Evolutionary conservation across 805 yeast species (phyloP).

Genomic region (Hanseniaspora jakobsenii): DNA sequence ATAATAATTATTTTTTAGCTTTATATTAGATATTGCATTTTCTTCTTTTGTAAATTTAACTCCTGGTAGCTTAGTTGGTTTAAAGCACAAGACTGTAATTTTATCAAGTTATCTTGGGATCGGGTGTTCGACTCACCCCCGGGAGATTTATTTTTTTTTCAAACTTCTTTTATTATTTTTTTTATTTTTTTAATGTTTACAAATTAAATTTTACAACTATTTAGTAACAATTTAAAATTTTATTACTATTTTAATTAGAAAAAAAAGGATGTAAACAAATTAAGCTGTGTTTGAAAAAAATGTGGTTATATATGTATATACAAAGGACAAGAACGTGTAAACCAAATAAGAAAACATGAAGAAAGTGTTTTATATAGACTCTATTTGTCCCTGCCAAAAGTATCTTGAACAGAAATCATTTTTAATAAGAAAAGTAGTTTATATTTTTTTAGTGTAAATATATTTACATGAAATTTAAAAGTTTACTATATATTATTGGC

Average conservation of each 20-base stretch:
- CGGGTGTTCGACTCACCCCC: conserved; percentile 17
- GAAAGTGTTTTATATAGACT: too few species aligned
- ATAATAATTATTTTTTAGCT: neutral
- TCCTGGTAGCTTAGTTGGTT: conserved; percentile 16
- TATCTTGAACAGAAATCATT: too few species aligned
- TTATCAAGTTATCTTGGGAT: conserved; percentile 15
- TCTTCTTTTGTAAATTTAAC: neutral
- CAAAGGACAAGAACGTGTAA: too few species aligned
- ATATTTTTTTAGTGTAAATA: neutral
- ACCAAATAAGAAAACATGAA: too few species aligned
- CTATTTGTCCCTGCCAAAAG: too few species aligned
- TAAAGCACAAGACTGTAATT: conserved; percentile 16
- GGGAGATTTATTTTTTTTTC: conserved; percentile 13
- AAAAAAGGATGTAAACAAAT: neutral
- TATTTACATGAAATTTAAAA: conserved; percentile 2
- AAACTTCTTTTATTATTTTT: neutral
- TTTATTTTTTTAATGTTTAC: neutral
- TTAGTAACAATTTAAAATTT: too few species aligned
- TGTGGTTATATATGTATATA: too few species aligned
- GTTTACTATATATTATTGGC: too few species aligned
- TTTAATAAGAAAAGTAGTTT: too few species aligned
- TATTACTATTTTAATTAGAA: too few species aligned
- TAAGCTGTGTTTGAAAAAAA: too few species aligned
- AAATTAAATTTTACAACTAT: too few species aligned
- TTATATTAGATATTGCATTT: neutral